phyloP scores from a whole-genome alignment of 179 eudicot genomes.

The Heliamphora ciliata region DNA sequence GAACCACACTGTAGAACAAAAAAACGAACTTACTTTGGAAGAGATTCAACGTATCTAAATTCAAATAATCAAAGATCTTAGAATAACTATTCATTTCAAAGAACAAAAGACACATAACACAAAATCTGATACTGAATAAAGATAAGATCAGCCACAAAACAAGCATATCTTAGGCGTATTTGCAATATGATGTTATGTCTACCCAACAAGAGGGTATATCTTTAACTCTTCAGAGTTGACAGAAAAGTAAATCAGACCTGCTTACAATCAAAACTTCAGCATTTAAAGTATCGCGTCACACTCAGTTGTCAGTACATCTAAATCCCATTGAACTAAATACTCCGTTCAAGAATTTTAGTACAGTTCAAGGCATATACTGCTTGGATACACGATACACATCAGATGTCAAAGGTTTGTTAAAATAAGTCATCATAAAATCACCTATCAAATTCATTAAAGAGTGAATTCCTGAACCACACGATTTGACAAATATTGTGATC shows the following conservation, averaged over 20 bases:
- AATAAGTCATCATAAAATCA: background rate
- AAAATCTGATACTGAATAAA: background rate
- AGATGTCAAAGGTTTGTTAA: background rate
- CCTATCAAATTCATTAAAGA: background rate
- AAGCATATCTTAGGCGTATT: background rate
- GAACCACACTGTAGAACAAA: slow-evolving; percentile 57
- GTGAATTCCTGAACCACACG: background rate
- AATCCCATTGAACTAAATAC: background rate
- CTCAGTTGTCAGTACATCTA: background rate
- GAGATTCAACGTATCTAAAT: background rate
- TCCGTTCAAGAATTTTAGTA: background rate
- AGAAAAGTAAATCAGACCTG: background rate
- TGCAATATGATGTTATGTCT: background rate
- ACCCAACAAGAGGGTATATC: background rate
- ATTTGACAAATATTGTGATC: background rate
- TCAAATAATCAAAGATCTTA: background rate
- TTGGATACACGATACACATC: no score
- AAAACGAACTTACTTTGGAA: background rate
- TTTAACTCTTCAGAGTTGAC: background rate
- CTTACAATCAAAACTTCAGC: background rate
- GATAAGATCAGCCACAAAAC: slow-evolving; percentile 6
- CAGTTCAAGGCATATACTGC: no score
- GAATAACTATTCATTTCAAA: slow-evolving; percentile 7
- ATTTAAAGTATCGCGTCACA: background rate
- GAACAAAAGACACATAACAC: slow-evolving; percentile 14